These are phyloP conservation scores for Candida sakaeoensis DNA, from an alignment of 805 yeast species.

Conservation along the genomic window DNA sequence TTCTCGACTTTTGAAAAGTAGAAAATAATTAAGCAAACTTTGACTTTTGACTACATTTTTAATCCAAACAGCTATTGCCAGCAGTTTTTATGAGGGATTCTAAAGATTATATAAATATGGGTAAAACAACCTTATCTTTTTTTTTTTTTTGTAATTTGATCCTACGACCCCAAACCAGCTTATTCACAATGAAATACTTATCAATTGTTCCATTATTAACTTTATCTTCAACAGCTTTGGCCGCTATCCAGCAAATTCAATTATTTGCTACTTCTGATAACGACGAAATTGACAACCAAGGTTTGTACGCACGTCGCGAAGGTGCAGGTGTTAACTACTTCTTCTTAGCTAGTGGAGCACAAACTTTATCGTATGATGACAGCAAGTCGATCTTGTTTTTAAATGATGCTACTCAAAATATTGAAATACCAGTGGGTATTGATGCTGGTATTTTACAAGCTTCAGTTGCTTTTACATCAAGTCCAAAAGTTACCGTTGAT, in stretches of 20 bases:
- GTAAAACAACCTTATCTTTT: too few relatives aligned
- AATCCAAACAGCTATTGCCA: too few relatives aligned
- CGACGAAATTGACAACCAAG: constrained; percentile 23
- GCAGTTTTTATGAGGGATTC: too few relatives aligned
- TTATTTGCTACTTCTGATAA: constrained; percentile 24
- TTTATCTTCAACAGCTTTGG: constrained; percentile 10
- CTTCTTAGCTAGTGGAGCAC: constrained; percentile 23
- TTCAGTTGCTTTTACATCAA: constrained; percentile 9
- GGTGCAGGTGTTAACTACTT: constrained; percentile 46
- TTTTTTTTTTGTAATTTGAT: too few relatives aligned
- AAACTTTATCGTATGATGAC: constrained; percentile 20
- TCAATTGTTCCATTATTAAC: constrained; percentile 8
- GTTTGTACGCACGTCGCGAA: constrained; percentile 31
- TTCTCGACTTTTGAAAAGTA: too few relatives aligned
- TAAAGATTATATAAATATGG: too few relatives aligned
- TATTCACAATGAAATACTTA: constrained; percentile 5
- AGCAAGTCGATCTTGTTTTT: constrained; percentile 4
- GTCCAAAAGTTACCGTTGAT: constrained; percentile 10
- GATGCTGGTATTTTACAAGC: constrained; percentile 11
- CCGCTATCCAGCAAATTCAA: constrained; percentile 12
- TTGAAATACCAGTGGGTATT: constrained; percentile 5
- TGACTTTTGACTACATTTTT: too few relatives aligned
- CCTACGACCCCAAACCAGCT: too few relatives aligned
- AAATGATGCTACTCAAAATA: constrained; percentile 1
- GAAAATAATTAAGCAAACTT: too few relatives aligned